Percentiles rank a stretch among this genome's conserved stretches.
These are phyloP conservation scores for Penicillium psychrosexuale DNA, from an alignment of 2,329 filamentous ascomycete genomes.

Conservation along the genomic window DNA sequence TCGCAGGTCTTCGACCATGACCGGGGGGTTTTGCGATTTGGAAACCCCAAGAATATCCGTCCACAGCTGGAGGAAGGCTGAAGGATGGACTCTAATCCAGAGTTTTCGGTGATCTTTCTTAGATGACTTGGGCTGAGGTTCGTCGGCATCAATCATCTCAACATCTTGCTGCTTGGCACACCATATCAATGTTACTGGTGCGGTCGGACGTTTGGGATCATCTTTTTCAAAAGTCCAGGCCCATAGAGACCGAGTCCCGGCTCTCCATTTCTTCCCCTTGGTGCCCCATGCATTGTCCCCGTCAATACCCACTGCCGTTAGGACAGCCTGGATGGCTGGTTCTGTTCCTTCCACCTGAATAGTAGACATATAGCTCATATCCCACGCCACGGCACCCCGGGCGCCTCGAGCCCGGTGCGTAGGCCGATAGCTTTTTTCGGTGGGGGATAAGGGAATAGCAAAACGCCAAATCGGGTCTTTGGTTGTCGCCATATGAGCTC, in stretches of 20 bases:
- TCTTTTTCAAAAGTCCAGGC: constrained; percentile 59
- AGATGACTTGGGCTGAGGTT: constrained; percentile 10
- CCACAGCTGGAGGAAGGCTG: constrained; percentile 66
- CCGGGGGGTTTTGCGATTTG: constrained; percentile 60
- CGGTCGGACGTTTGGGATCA: constrained; percentile 57
- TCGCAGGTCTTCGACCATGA: constrained; percentile 63
- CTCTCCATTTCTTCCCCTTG: constrained; percentile 68
- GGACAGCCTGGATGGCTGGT: constrained; percentile 61
- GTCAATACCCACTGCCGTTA: constrained; percentile 63
- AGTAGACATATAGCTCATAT: constrained; percentile 90
- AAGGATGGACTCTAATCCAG: constrained; percentile 77
- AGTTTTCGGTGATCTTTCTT: constrained; percentile 51
- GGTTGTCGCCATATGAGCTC: constrained; percentile 80
- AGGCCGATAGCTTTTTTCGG: constrained; percentile 82
- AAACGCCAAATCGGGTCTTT: constrained; percentile 85
- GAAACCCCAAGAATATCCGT: constrained; percentile 56
- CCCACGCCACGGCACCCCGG: constrained; percentile 80
- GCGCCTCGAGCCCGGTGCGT: constrained; percentile 76
- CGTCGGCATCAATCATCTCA: constrained; percentile 35
- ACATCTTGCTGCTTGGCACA: constrained; percentile 49
- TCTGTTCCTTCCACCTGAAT: constrained; percentile 70
- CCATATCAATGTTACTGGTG: constrained; percentile 74
- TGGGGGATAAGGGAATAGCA: constrained; percentile 77
- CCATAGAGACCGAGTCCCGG: constrained; percentile 56
- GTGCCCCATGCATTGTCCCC: constrained; percentile 59